These are phyloP conservation scores for Tylopilus balloui DNA, from an alignment of 768 basidiomycete species.

Conservation along the genomic window DNA sequence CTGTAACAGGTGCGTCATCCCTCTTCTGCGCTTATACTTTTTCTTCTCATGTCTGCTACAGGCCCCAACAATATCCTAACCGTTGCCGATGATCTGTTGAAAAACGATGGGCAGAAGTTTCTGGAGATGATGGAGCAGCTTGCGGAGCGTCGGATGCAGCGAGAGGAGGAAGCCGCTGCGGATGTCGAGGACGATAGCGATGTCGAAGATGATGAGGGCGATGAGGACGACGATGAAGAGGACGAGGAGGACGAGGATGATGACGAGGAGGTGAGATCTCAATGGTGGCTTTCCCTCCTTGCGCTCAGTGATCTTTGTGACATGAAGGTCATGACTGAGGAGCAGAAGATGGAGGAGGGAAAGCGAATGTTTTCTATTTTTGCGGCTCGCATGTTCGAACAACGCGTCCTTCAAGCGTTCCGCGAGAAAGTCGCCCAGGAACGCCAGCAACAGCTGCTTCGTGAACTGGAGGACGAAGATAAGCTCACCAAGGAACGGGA, in stretches of 20 bases:
- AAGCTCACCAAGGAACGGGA: constrained; percentile 81
- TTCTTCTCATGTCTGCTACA: constrained; percentile 29
- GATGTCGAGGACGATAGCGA: constrained; percentile 62
- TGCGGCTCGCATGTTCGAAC: constrained; percentile 99
- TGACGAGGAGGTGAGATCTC: constrained; percentile 41
- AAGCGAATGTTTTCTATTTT: constrained; percentile 99
- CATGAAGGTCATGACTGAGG: constrained; percentile 76
- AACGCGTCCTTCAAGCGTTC: constrained; percentile 93
- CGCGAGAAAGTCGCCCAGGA: constrained; percentile 96
- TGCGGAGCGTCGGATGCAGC: constrained; percentile 87
- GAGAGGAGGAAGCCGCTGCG: constrained; percentile 69
- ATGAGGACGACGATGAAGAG: constrained; percentile 60
- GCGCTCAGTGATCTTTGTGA: constrained; percentile 10
- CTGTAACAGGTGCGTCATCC: constrained; percentile 64
- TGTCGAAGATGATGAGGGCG: constrained; percentile 54
- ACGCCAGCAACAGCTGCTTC: constrained; percentile 85
- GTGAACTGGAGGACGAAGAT: constrained; percentile 95
- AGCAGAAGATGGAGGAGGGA: constrained; percentile 99
- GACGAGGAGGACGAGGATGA: constrained; percentile 52
- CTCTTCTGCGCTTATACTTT: constrained; percentile 7
- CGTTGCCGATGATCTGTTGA: constrained; percentile 96
- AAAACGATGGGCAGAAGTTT: constrained; percentile 99
- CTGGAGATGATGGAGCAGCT: constrained; percentile 99
- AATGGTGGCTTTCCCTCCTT: constrained; percentile 1
- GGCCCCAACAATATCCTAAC: constrained; percentile 94